Base-by-base conservation (phyloP, 2,329 filamentous ascomycete species). In the Epichloe festucae region DNA sequence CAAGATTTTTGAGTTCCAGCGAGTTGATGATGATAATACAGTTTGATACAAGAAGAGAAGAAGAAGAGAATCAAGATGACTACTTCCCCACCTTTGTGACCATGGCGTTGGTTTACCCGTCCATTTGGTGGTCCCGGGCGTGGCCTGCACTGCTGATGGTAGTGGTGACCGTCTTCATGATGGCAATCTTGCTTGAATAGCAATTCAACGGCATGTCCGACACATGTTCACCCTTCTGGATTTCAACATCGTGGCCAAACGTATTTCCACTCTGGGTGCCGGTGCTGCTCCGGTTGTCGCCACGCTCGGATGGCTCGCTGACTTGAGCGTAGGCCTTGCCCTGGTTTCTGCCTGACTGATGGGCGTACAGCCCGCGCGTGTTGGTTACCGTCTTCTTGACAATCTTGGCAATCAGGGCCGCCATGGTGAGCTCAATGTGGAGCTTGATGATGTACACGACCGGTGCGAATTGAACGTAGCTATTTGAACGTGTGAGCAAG, bases 361-460 rank as follows among this genome's bases (percentile, higher is more conserved):
- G 17, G 3, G 41, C 8, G 19, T 53, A 51, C 7, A 36, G 14
- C 10, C 17, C 15, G 2, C 45, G 46, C 23, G 15, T 44, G 48
- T 10, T 47, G 34, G 35, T 47, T 19, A 43, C 48, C 2, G 46
- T 23, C 10, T 42, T 49, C n/a, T 36, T 38, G 47, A 54, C 64
- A 2, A 72, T 61, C 49, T 69, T 70, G 31, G 62, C 70, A 50
- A 77, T 77, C 23, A 77, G 67, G 23, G 71, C 69, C 31, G 74
- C 73, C 73, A 77, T 76, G 19, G 69, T 68, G 58, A 77, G 68
- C 55, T 77, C 74, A 55, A 77, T 76, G 55, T 77, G 70, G 15
- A 77, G 67, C 54, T 77, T 77, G 49, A 76, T 67, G 27, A 75
- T 68, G 55, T 76, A 77, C 2, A 72, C 73, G 3, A 76, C 64